Percentiles rank a stretch among this genome's conserved stretches.
Conservation (phyloP, 345 rosid species). For the Eucalyptus victrix region DNA sequence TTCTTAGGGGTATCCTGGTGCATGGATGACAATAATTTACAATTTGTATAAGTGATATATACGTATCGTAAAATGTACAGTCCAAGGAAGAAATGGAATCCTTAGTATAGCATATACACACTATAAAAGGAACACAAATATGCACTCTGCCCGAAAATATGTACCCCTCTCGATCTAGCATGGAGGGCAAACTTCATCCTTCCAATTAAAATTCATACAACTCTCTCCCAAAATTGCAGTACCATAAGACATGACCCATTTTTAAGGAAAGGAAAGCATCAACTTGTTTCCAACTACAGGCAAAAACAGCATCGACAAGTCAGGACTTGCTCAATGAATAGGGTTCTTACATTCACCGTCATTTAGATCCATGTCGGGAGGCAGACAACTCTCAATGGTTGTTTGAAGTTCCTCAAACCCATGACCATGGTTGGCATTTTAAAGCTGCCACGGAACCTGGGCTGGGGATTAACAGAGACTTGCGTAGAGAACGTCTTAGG, state of each 20-base stretch:
- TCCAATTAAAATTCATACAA: not conserved
- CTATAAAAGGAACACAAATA: not conserved
- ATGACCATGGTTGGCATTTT: slow-evolving; percentile 24
- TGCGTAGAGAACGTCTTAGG: slow-evolving; percentile 32
- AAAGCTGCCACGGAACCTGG: slow-evolving; percentile 28
- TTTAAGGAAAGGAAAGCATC: not conserved
- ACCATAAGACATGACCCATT: not conserved
- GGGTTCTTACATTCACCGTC: not conserved
- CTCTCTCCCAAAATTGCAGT: not conserved
- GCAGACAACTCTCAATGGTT: slow-evolving; percentile 33
- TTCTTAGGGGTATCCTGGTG: not conserved
- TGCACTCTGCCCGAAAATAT: not conserved
- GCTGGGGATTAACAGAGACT: slow-evolving; percentile 18
- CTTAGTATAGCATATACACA: not conserved
- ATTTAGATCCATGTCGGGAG: slow-evolving; percentile 29
- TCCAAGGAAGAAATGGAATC: not conserved
- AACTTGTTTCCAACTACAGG: not conserved
- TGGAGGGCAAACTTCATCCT: not conserved
- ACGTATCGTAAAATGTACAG: not conserved
- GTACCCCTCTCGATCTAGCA: not conserved
- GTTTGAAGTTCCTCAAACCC: slow-evolving; percentile 14
- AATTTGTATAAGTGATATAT: not conserved
- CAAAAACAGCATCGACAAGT: not conserved
- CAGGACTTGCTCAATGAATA: not conserved
- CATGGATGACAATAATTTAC: not conserved